Percentiles rank a stretch among this genome's conserved stretches.
Conservation (phyloP, 1,284 basidiomycete species). For the Boletellus deceptivus region DNA sequence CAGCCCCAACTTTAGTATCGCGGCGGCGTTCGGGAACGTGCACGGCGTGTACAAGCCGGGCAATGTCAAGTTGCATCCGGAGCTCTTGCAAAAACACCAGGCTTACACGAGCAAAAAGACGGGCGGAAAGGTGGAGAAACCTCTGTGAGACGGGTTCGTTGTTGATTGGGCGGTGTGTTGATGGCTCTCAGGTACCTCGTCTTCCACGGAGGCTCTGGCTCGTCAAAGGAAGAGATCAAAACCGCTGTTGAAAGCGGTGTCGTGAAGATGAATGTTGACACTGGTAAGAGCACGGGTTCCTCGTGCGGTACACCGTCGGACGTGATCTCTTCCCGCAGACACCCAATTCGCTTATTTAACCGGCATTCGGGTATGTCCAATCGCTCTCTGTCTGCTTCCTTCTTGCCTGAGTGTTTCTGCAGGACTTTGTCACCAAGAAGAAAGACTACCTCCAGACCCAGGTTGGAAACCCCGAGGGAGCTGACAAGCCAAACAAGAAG, state of each 20-base stretch:
- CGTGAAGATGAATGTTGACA: constrained; percentile 97
- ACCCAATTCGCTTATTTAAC: constrained; percentile 91
- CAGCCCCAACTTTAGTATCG: constrained; percentile 91
- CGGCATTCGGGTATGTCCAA: constrained; percentile 72
- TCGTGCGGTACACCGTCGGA: constrained; percentile 6
- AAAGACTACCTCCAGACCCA: constrained; percentile 84
- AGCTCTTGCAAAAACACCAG: constrained; percentile 93
- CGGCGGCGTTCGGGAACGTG: constrained; percentile 85
- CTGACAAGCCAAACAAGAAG: constrained; percentile 98
- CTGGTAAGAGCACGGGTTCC: constrained; percentile 42
- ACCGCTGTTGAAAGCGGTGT: constrained; percentile 93
- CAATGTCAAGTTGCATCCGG: constrained; percentile 87
- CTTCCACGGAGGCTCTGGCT: constrained; percentile 99
- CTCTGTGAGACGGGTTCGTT: constrained; percentile 60
- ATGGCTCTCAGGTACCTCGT: constrained; percentile 78
- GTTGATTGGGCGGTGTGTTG: not conserved
- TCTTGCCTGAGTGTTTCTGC: constrained; percentile 3
- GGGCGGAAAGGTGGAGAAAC: constrained; percentile 66
- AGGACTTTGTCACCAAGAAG: constrained; percentile 85
- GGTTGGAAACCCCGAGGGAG: constrained; percentile 92
- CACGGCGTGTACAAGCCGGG: constrained; percentile 87
- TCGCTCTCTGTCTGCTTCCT: not conserved
- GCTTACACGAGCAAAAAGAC: constrained; percentile 72
- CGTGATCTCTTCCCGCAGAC: constrained; percentile 41
- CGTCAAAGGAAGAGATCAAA: constrained; percentile 93